phyloP scores from a whole-genome alignment of 2,329 filamentous ascomycete genomes.

The Geosmithia putterillii region DNA sequence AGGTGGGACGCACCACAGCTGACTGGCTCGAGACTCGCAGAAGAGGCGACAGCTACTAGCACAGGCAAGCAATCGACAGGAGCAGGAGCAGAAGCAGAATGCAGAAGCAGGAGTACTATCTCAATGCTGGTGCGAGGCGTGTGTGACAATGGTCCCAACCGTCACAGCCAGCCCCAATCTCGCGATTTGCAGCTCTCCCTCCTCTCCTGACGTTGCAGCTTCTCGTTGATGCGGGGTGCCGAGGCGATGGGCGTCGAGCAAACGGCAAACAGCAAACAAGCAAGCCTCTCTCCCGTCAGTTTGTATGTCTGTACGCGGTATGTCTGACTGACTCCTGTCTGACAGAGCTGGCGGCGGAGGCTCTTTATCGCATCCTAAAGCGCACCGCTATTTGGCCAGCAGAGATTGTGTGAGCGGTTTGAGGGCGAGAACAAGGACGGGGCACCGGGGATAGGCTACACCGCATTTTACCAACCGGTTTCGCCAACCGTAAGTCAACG shows the following conservation, averaged over 20 bases:
- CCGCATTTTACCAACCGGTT: background rate
- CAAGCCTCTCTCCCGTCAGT: no score
- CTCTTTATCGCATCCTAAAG: background rate
- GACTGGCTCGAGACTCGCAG: background rate
- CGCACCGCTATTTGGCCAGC: background rate
- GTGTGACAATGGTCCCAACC: background rate
- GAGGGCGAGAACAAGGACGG: background rate
- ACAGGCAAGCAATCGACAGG: background rate
- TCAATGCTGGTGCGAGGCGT: background rate
- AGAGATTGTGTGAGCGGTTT: background rate
- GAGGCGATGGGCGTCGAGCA: background rate
- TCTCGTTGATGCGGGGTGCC: background rate
- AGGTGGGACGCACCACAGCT: background rate
- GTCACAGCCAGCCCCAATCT: background rate
- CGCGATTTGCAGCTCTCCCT: background rate
- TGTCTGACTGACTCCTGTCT: background rate
- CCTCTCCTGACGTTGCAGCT: background rate
- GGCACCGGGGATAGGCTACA: background rate
- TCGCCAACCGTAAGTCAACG: background rate
- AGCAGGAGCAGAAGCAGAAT: background rate
- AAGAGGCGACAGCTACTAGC: background rate
- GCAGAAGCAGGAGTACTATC: background rate
- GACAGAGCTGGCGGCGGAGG: background rate
- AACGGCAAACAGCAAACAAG: background rate
- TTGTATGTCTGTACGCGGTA: no score